phyloP scores from a whole-genome alignment of 2,329 filamentous ascomycete species.

The Fusarium acutatum region DNA sequence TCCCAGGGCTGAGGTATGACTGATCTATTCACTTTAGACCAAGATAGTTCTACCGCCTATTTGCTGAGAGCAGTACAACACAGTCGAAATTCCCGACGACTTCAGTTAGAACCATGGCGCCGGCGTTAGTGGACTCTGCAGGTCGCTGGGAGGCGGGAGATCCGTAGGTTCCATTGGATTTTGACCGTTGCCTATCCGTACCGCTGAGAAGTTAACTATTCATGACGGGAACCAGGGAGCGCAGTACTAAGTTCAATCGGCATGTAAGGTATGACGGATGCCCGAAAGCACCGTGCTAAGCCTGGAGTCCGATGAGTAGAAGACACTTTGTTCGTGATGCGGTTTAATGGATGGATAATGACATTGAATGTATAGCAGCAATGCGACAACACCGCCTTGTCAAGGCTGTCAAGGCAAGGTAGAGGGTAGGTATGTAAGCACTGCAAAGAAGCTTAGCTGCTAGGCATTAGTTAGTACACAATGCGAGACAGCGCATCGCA shows the following conservation, averaged over 20 bases:
- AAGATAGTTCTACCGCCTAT: not conserved
- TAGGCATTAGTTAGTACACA: not conserved
- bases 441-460: not conserved
- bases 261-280: not conserved
- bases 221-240: not conserved
- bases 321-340: not conserved
- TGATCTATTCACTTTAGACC: not conserved
- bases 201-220: conserved; percentile 4
- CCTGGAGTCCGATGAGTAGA: not conserved
- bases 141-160: conserved; percentile 3
- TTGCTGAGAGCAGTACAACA: not conserved
- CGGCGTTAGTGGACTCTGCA: conserved; percentile 11
- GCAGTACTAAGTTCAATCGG: not conserved
- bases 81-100: not conserved
- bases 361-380: not conserved
- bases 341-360: not conserved
- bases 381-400: not conserved
- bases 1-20: conserved; percentile 27
- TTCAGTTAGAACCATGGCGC: conserved; percentile 16
- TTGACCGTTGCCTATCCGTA: conserved; percentile 17
- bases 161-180: not conserved
- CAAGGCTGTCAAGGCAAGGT: not conserved
- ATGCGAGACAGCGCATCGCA: conserved; percentile 9
- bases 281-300: not conserved
- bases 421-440: not conserved